Evolutionary conservation across 202 grass and related monocot species (phyloP), one percentile per base, ranked within the genome.

Genomic region (Bolboschoenoplectus hybrid): DNA sequence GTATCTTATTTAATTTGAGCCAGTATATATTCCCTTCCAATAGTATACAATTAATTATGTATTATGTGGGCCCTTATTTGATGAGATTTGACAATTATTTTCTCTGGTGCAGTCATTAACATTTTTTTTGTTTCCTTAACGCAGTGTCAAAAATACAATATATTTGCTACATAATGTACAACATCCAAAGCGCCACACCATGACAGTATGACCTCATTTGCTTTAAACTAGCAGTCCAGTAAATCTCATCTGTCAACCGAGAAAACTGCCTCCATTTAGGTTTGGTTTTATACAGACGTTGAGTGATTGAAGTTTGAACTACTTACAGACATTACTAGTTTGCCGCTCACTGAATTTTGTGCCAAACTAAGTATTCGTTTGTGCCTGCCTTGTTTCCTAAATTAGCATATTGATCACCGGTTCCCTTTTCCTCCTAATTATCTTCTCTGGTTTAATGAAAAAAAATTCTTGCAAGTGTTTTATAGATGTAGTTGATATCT

Each of bases 301-400:
- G 44, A 74, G 44, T 50, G 40, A 74, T 50, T 74, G 1, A 49
- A 74, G 9, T 74, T 74, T 46, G n/a, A 74, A 74, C 45, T 74
- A 74, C 71, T 32, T 74, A 16, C 9, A 51, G 16, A 67, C 13
- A 39, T 67, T 67, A 12, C 36, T 35, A 67, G 12, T 67, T 41
- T 41, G 65, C 36, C 65, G 6, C 71, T 51, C 44, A 74, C 71
- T 51, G 47, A 11, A 67, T 74, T 51, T 11, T 47, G n/a, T 19
- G 45, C 71, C 19, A 74, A 74, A 74, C 45, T 34, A 74, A 74
- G 17, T 32, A 26, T 73, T 9, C n/a, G n/a, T 74, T 9, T 70
- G 7, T 69, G 1, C 3, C 7, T 74, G 32, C 3, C n/a, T 32
- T 74, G 19, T 74, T 50, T 50, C 45, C 70, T 47, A 71, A 70